Conservation (phyloP, 345 rosid species). For the Balakata baccata region DNA sequence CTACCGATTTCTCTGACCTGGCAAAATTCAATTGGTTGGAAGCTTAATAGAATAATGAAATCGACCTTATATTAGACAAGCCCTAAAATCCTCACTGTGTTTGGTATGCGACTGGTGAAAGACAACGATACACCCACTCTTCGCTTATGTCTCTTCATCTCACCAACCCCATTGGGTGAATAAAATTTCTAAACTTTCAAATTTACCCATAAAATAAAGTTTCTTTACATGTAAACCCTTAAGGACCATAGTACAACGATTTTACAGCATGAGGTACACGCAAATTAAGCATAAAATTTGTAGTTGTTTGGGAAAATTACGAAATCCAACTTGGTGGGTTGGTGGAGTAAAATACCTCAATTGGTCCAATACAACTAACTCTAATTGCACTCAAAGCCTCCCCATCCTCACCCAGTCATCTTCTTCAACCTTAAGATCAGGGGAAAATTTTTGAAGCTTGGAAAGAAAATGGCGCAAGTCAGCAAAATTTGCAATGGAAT, state of each 20-base stretch:
- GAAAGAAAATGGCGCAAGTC: conserved; percentile 59
- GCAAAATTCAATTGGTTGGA: not conserved
- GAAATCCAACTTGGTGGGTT: not conserved
- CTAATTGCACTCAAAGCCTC: not conserved
- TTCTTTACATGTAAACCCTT: not conserved
- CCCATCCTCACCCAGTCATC: not conserved
- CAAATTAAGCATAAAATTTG: not conserved
- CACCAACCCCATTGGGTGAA: not conserved
- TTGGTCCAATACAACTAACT: not conserved
- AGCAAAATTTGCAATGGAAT: conserved; percentile 47
- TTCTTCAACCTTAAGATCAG: not conserved
- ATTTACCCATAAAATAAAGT: not conserved
- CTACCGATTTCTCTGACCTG: not conserved
- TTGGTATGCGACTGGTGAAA: not conserved
- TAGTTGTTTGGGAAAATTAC: not conserved
- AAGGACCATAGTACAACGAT: not conserved
- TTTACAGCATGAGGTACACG: not conserved
- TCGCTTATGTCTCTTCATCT: not conserved
- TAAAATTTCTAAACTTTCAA: not conserved
- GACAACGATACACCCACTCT: too few relatives aligned
- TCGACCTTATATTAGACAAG: too few relatives aligned
- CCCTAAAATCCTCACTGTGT: not conserved
- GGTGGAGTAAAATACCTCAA: too few relatives aligned
- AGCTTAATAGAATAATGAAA: too few relatives aligned
- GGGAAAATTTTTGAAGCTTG: not conserved